Evolutionary conservation across 805 yeast species (phyloP), one percentile per base, ranked within the genome.

Genomic region (Sugiyamaella qingdaonensis): DNA sequence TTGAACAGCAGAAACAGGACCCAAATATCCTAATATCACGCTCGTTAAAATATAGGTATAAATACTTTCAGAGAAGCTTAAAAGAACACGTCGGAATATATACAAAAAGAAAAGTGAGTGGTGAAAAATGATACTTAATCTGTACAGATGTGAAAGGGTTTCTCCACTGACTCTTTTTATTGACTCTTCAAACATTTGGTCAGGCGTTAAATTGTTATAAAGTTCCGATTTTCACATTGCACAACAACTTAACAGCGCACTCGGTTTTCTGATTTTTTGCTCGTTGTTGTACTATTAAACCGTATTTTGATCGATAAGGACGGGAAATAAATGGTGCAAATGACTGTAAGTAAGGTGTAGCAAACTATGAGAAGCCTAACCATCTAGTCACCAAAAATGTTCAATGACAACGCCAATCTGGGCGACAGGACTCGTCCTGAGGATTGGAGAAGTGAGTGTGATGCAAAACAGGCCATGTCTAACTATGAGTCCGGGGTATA

Each of bases 351-450:
- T 39, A 16, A 4, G 39, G 39, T 34, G 18, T 13, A 39, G 19
- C 14, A 14, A 21, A 39, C 24, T 13, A 21, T 39, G 13, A 5
- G 43, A 14, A 16, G 11, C 4, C 39, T 45, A 34, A 46, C 31
- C 18, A 34, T 27, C 2, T 21, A 49, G 52, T 49, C 52, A 24
- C 29, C 29, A 24, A 58, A 53, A 50, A 89, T 89, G 96, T 90
- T 88, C 78, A 83, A 88, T 65, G 79, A 85, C 64, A 90, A 90
- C 77, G 86, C 85, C 32, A 79, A 88, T 69, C 77, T 84, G 51
- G 97, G 97, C 52, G 96, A 90, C 73, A 81, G 95, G 68, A 67
- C 80, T 56, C 80, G 92, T 57, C 49, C 68, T 21, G 89, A 85
- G 70, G 89, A 85, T 67, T 82, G 85, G 84, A 78, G 88, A 73